phyloP scores from a whole-genome alignment of 2,329 filamentous ascomycete species.

The Diaporthe amygdali region DNA sequence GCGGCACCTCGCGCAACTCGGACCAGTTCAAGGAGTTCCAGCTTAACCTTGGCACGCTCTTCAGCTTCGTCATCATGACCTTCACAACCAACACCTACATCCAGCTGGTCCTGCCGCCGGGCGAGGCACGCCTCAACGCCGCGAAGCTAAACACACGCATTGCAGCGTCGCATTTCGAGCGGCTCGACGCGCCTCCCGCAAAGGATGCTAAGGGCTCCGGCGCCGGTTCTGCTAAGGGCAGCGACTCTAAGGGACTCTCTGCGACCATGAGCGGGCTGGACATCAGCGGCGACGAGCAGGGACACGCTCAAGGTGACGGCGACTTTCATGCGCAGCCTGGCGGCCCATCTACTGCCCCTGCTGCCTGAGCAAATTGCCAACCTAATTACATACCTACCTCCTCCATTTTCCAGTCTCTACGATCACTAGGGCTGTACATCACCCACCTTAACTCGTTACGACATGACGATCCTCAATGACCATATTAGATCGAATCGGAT shows the following conservation, averaged over 20 bases:
- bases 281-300: constrained; percentile 22
- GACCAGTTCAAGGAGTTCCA: constrained; percentile 84
- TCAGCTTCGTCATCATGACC: constrained; percentile 93
- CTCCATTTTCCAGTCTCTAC: background rate
- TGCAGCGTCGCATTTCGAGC: constrained; percentile 80
- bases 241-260: constrained; percentile 19
- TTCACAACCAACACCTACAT: constrained; percentile 98
- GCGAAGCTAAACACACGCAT: constrained; percentile 90
- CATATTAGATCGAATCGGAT: constrained; percentile 7
- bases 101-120: constrained; percentile 87
- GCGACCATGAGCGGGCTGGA: constrained; percentile 21
- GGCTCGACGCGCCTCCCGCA: constrained; percentile 60
- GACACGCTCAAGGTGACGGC: constrained; percentile 11
- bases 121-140: constrained; percentile 89
- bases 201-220: constrained; percentile 27
- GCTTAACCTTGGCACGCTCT: constrained; percentile 76
- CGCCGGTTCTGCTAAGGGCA: constrained; percentile 15
- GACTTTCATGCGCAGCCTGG: constrained; percentile 7
- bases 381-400: background rate
- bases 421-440: constrained; percentile 13
- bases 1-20: constrained; percentile 78
- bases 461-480: constrained; percentile 10
- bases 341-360: constrained; percentile 21
- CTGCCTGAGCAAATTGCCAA: background rate
- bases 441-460: background rate